Evolutionary conservation across 129 eudicot species (phyloP).

Genomic region (Centaurea solstitialis): DNA sequence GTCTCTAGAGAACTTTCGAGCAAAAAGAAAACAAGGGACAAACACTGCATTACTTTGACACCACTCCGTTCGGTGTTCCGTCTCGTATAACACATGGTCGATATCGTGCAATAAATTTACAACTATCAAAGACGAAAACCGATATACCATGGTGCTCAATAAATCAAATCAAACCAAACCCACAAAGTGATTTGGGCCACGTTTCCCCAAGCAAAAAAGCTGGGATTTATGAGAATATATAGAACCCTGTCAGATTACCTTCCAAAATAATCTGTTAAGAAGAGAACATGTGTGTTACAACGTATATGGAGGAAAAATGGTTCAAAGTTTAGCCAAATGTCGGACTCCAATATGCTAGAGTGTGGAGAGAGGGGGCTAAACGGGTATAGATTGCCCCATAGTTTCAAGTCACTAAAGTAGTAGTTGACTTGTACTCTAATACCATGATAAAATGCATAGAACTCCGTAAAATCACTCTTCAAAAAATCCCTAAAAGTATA

Average conservation of each 20-base stretch:
- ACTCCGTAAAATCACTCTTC: background rate
- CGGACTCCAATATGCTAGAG: background rate
- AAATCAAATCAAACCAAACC: background rate
- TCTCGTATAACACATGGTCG: conserved; percentile 77
- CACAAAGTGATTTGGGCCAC: background rate
- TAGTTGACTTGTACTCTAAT: no score
- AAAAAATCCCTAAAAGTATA: background rate
- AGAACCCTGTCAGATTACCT: no score
- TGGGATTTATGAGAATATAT: background rate
- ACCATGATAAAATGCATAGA: no score
- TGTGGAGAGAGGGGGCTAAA: background rate
- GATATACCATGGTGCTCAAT: background rate
- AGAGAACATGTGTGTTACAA: background rate
- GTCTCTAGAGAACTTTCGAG: conserved; percentile 86
- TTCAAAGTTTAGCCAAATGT: background rate
- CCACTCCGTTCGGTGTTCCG: conserved; percentile 92
- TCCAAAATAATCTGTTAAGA: background rate
- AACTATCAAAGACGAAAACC: background rate
- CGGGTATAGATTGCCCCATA: no score
- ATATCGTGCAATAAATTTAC: conserved; percentile 63
- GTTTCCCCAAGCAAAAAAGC: background rate
- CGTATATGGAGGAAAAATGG: background rate
- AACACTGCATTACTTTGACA: conserved; percentile 62
- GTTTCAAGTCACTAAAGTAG: no score
- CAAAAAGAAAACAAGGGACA: conserved; percentile 80